Base-by-base conservation (phyloP, 2,329 filamentous ascomycete species). In the Lecanicillium sp. region DNA sequence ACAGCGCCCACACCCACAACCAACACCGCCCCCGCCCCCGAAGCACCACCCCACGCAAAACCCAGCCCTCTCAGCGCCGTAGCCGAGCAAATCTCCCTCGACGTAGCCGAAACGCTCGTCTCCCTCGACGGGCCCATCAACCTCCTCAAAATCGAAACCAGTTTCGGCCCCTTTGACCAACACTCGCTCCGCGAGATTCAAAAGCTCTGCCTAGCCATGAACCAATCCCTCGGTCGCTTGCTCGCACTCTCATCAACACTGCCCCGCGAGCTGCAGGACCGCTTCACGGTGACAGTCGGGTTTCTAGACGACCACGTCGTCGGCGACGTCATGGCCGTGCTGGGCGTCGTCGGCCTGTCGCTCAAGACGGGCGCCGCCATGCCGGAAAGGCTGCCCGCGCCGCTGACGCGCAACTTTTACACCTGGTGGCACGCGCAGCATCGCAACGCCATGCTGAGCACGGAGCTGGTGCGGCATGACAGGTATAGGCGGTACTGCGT, bases 271-370 rank as follows among this genome's bases (percentile, higher is more conserved):
- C 54, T 69, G 1, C 66, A 66, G 27, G 46, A 50, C 2, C 60
- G 64, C 0, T 55, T 74, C 0, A 52, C 57, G 0, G 52, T 45
- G 0, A 49, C 55, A 1, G 54, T 55, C 0, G 68, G 68, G 2
- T 49, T 70, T 1, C 47, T 65, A 1, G 63, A 68, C 19, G 60
- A 70, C n/a, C 53, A 56, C 2, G 55, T 56, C 13, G 63, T 74
- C 5, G 68, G 64, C 3, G 69, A 71, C 19, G 46, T 69, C 35
- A 74, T 73, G 69, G 66, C 66, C 1, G 66, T 72, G 4, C 47
- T 74, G 1, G 55, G 54, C 2, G 59, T 72, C 4, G 48, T 69
- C 4, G 66, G 69, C 36, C 67, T 70, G 33, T 53, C 66, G 1
- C 47, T 74, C 5, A 60, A 64, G 20, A 71, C 66, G 0, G 69